A percentile compares a stretch with the other conserved stretches of the same genome.
Evolutionary conservation across 2,329 filamentous ascomycete species (phyloP).

Genomic region (Calonectria hawksworthii): DNA sequence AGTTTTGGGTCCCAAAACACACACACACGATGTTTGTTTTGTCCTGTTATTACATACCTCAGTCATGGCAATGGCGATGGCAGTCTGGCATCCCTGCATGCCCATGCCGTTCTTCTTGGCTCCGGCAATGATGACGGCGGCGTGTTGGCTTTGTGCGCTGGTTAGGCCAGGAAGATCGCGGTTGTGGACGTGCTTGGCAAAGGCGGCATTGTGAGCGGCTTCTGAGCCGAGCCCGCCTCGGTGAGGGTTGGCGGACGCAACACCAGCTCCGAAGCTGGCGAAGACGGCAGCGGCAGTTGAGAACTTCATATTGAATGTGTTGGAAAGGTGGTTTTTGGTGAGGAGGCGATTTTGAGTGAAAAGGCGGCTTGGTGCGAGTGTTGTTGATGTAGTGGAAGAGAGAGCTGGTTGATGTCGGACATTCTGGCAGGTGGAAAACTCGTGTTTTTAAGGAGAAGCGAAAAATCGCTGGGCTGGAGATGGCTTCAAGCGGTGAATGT

Average conservation of each 20-base stretch:
- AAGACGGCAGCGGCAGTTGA: neutral
- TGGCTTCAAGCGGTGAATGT: neutral
- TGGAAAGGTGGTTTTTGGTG: neutral
- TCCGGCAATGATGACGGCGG: neutral
- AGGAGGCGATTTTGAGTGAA: too few species aligned
- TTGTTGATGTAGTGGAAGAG: neutral
- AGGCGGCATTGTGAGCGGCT: neutral
- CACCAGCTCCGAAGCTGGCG: neutral
- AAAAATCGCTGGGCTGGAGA: neutral
- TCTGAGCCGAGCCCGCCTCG: neutral
- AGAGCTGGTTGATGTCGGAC: neutral
- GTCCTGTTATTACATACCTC: neutral
- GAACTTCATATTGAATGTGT: neutral
- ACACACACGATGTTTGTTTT: neutral
- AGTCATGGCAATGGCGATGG: neutral
- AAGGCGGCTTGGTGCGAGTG: neutral
- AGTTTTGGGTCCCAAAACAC: fast-evolving
- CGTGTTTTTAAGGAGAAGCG: neutral
- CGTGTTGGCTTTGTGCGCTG: neutral
- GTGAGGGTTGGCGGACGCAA: neutral
- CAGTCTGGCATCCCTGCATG: neutral
- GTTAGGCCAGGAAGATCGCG: neutral
- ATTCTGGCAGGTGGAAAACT: neutral
- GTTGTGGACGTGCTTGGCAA: neutral
- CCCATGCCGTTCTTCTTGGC: neutral